Evolutionary conservation across 257 asterid genomes (phyloP), one percentile per base, ranked within the genome.

Genomic region (Striga asiatica): DNA sequence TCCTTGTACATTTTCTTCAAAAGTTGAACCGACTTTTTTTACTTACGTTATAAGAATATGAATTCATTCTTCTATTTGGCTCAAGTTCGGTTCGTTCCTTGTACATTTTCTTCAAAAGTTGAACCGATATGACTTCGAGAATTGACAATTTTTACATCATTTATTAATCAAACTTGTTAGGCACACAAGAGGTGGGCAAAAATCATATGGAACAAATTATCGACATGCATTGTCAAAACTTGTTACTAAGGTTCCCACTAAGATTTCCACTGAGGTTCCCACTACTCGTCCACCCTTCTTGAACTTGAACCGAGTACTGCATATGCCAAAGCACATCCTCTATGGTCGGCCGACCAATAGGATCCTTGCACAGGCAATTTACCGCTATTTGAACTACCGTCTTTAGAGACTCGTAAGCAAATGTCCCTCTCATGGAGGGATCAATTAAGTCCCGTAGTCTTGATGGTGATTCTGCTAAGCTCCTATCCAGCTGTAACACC

Each of bases 311-410:
- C 6, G 99, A 92, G 52, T 92, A 92, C 62, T 92, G 99, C 97
- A 92, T 75, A 60, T 92, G 95, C 99, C 99, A 92, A 5, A 92
- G 85, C 76, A 88, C 95, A 48, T 92, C 99, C 73, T 92, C 99
- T 31, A 92, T 74, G 20, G 97, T 76, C 0, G 99, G 97, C 2
- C 94, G 78, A 14, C 60, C 70, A 70, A 60, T 68, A 2, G 91
- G 73, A 29, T 88, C 95, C 50, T 70, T 74, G 55, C 73, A 62
- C 49, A 92, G 68, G 74, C 99, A 92, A 66, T 78, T 88, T 39
- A 74, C 14, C 8, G 94, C 75, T 37, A 92, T 85, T 74, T 92
- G 95, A 16, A 71, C 85, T 0, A 75, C 72, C 0, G 97, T 88
- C 58, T 92, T 92, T 60, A 92, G 68, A 0, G 99, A 92, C 21